Percentiles rank a stretch among this genome's conserved stretches.
Conservation (phyloP, 164 flowering plant genomes). For the Umbilicus rupestris region DNA sequence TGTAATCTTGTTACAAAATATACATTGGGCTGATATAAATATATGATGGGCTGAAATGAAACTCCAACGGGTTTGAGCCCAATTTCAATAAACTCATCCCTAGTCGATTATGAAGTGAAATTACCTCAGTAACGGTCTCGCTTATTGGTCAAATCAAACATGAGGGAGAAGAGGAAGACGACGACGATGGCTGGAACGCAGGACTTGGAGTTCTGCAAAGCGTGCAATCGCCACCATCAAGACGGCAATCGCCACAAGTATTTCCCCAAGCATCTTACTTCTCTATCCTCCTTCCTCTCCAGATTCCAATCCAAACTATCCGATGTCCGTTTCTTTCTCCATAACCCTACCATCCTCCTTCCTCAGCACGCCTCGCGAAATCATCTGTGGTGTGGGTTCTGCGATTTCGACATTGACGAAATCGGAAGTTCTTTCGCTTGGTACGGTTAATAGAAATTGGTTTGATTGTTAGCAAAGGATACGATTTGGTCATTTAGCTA, state of each 20-base stretch:
- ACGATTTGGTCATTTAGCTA: neutral
- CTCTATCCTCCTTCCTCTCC: conserved; percentile 57
- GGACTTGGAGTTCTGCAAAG: conserved; percentile 74
- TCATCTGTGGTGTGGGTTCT: conserved; percentile 86
- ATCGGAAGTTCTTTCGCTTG: conserved; percentile 47
- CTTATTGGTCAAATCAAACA: neutral
- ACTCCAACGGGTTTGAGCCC: no score
- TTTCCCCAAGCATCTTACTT: conserved; percentile 53
- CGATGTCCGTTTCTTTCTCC: conserved; percentile 54
- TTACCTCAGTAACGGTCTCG: no score
- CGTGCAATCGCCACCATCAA: conserved; percentile 64
- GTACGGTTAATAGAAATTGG: conserved; percentile 19
- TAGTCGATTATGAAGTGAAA: no score
- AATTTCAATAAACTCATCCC: no score
- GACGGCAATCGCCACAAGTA: conserved; percentile 69
- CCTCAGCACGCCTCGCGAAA: conserved; percentile 41
- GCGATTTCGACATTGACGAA: conserved; percentile 53
- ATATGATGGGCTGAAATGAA: no score
- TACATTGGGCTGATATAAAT: no score
- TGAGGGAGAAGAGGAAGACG: neutral
- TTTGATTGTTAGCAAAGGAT: neutral
- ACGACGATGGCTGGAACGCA: neutral
- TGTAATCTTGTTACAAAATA: no score
- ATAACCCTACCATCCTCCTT: conserved; percentile 43
- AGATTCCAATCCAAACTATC: conserved; percentile 51